Evolutionary conservation across 1,284 basidiomycete species (phyloP).

Genomic region (Pseudozyma sp.): DNA sequence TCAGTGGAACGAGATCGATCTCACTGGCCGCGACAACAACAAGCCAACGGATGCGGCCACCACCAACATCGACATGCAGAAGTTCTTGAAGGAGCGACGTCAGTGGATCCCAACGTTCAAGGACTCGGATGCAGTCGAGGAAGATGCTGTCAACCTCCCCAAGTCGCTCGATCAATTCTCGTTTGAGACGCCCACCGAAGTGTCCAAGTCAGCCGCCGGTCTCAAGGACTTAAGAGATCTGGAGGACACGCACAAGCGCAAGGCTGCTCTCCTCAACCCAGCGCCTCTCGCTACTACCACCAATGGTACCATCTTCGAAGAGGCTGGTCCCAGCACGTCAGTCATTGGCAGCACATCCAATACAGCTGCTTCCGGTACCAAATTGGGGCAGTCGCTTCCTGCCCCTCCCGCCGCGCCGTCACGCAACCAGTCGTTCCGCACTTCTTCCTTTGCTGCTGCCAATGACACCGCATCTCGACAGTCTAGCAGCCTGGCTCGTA

Average conservation of each 20-base stretch:
- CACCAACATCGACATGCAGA: slow-evolving; percentile 49
- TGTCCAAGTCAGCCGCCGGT: slow-evolving; percentile 22
- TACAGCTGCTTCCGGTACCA: slow-evolving; percentile 1
- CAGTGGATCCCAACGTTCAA: slow-evolving; percentile 57
- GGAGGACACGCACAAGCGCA: slow-evolving; percentile 57
- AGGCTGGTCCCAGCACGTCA: slow-evolving; percentile 26
- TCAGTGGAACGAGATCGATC: slow-evolving; percentile 56
- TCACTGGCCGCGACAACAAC: slow-evolving; percentile 41
- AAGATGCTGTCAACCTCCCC: slow-evolving; percentile 24
- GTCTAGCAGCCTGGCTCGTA: slow-evolving; percentile 34
- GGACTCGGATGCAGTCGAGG: slow-evolving; percentile 27
- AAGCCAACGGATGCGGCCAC: slow-evolving; percentile 25
- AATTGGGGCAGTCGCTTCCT: slow-evolving; percentile 18
- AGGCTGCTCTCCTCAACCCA: slow-evolving; percentile 35
- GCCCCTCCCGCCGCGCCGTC: slow-evolving; percentile 28
- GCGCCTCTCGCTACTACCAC: slow-evolving; percentile 22
- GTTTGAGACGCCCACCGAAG: slow-evolving; percentile 20
- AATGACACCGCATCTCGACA: slow-evolving; percentile 14
- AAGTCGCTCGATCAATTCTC: slow-evolving; percentile 41
- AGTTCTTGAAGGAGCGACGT: slow-evolving; percentile 60
- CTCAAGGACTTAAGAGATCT: slow-evolving; percentile 57
- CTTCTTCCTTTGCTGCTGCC: slow-evolving; percentile 30
- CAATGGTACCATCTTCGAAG: slow-evolving; percentile 48
- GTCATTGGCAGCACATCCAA: not conserved
- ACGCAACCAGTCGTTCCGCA: slow-evolving; percentile 53